Evolutionary conservation across 148 eudicot genomes (phyloP), one percentile per base, ranked within the genome.

Genomic region (Oxyria digyna): DNA sequence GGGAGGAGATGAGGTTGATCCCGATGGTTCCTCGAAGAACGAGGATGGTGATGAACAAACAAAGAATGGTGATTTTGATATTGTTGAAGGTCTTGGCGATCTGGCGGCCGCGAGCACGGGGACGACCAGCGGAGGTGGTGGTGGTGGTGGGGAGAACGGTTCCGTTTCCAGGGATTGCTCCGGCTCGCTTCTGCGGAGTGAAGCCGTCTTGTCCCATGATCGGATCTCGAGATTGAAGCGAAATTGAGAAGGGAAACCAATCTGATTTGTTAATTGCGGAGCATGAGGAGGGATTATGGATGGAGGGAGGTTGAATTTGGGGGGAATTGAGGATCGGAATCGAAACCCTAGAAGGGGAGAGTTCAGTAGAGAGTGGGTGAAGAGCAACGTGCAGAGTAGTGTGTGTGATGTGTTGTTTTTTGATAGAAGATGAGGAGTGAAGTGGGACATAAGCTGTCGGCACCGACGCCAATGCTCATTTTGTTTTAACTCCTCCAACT

Each of bases 21-120:
- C 89, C 89, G 32, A 85, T 83, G 10, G 89, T 85, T 42, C 89
- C 89, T 8, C 87, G 86, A 29, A 85, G 75, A 63, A 85, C 89
- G 4, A 85, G 73, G 69, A 85, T 77, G 5, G 89, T 85, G 6
- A 85, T 76, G 66, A 85, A 74, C 12, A 82, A 78, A 33, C 89
- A 85, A 1, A 85, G 35, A 67, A 85, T 69, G 1, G 89, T 83
- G 70, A 81, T 74, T 72, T 78, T 77, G 0, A 80, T 74, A 69
- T 83, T 83, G 73, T 75, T 77, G 76, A 83, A 46, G 6, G 81
- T 81, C 54, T 81, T 85, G 6, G 78, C 80, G 70, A 81, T 76
- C 27, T 76, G 85, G 33, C 81, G 74, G 69, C 73, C 41, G 32
- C 84, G 86, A 6, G 29, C 15, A 8, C 65, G 38, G 14, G 77